Conservation (phyloP, 192 early-diverging fungal species). For the Cetraspora pellucida region DNA sequence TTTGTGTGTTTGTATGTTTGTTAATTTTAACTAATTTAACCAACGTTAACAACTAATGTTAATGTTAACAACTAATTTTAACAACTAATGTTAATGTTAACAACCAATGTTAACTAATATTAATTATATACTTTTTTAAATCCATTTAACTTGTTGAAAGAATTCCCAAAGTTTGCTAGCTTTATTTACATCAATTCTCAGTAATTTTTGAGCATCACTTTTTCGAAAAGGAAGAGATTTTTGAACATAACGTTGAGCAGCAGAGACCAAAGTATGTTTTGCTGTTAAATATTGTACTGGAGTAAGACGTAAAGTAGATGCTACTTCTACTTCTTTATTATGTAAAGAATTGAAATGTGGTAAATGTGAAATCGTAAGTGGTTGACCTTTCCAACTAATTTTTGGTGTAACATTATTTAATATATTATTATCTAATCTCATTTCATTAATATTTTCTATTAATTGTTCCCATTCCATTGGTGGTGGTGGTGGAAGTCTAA, state of each 20-base stretch:
- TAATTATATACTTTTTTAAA: too few species aligned
- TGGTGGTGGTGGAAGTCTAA: slow-evolving; percentile 8
- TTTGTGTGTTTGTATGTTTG: too few species aligned
- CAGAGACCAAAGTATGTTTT: slow-evolving; percentile 75
- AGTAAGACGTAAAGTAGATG: slow-evolving; percentile 77
- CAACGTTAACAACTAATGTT: too few species aligned
- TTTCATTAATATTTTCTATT: not conserved
- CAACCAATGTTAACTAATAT: too few species aligned
- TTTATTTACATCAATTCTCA: slow-evolving; percentile 95
- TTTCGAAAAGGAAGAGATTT: slow-evolving; percentile 71
- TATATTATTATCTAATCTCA: slow-evolving; percentile 2
- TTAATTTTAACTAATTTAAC: too few species aligned
- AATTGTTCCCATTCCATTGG: slow-evolving; percentile 7
- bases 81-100: too few species aligned
- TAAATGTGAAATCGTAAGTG: slow-evolving; percentile 1
- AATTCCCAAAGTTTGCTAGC: slow-evolving; percentile 85
- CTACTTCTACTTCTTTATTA: slow-evolving; percentile 69
- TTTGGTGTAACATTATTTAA: not conserved
- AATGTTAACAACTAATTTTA: too few species aligned
- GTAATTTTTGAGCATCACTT: slow-evolving; percentile 88
- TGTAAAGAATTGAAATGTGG: slow-evolving; percentile 54
- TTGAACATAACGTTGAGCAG: slow-evolving; percentile 48
- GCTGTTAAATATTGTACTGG: slow-evolving; percentile 84
- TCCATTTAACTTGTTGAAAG: slow-evolving; percentile 86
- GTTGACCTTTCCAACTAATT: slow-evolving; percentile 27